Evolutionary conservation across 2,329 filamentous ascomycete species (phyloP).

Genomic region (Colletotrichum navitas): DNA sequence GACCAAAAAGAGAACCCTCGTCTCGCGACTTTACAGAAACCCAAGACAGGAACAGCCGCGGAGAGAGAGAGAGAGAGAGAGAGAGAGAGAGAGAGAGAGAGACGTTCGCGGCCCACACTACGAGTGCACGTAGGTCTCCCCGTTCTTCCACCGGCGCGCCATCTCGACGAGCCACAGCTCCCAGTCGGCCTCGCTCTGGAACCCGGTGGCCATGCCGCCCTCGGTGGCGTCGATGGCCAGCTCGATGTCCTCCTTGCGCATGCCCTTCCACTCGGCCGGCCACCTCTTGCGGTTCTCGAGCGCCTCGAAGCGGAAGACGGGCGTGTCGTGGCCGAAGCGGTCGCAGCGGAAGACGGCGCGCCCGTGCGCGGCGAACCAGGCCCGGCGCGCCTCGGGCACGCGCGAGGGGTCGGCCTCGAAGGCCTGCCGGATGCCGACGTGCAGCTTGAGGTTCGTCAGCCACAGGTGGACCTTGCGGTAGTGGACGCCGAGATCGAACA

Average conservation of each 20-base stretch:
- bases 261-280: conserved; percentile 1
- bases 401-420: neutral
- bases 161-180: conserved; percentile 1
- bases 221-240: conserved; percentile 1
- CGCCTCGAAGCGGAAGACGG: conserved; percentile 2
- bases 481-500: neutral
- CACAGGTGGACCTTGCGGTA: neutral
- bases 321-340: neutral
- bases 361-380: neutral
- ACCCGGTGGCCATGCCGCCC: neutral
- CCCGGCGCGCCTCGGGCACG: neutral
- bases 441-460: neutral
- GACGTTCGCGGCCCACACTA: neutral
- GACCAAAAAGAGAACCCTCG: too few relatives aligned
- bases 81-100: too few relatives aligned
- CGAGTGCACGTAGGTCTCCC: neutral
- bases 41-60: too few relatives aligned
- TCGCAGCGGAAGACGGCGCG: neutral
- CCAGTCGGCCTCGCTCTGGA: neutral
- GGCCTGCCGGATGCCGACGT: neutral
- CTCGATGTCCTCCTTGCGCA: neutral
- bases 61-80: too few relatives aligned
- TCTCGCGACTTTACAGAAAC: too few relatives aligned
- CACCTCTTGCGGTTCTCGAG: neutral
- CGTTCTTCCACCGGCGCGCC: neutral